Evolutionary conservation across 345 rosid genomes (phyloP).

Genomic region (Citrus reticulata): DNA sequence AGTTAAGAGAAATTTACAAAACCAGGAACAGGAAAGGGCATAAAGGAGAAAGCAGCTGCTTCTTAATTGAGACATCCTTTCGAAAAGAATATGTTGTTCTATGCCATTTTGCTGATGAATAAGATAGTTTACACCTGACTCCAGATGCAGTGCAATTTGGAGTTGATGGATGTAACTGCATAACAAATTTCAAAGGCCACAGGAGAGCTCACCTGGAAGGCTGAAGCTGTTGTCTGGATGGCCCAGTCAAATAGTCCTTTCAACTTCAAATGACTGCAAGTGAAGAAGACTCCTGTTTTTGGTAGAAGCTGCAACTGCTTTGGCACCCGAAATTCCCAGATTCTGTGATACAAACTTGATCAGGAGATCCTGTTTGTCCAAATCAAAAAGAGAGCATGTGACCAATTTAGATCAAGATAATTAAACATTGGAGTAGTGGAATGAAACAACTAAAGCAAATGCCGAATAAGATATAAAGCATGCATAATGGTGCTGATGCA

Average conservation of each 20-base stretch:
- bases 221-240: conserved; percentile 87
- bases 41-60: conserved; percentile 7
- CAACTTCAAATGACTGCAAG: conserved; percentile 98
- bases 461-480: conserved; percentile 1
- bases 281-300: conserved; percentile 93
- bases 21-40: not conserved
- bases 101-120: conserved; percentile 87
- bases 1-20: not conserved
- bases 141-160: not conserved
- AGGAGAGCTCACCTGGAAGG: conserved; percentile 57
- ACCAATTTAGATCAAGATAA: conserved; percentile 7
- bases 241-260: conserved; percentile 89
- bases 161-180: not conserved
- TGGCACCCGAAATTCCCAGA: conserved; percentile 82
- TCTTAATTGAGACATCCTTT: conserved; percentile 95
- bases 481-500: not conserved
- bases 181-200: not conserved
- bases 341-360: conserved; percentile 85
- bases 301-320: conserved; percentile 93
- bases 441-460: conserved; percentile 2
- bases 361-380: conserved; percentile 89
- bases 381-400: conserved; percentile 14
- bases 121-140: conserved; percentile 38
- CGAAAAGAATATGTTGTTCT: conserved; percentile 81
- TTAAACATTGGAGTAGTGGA: not conserved